Evolutionary conservation across 768 basidiomycete species (phyloP), one percentile per base, ranked within the genome.

Genomic region (Leccinum uliginosum): DNA sequence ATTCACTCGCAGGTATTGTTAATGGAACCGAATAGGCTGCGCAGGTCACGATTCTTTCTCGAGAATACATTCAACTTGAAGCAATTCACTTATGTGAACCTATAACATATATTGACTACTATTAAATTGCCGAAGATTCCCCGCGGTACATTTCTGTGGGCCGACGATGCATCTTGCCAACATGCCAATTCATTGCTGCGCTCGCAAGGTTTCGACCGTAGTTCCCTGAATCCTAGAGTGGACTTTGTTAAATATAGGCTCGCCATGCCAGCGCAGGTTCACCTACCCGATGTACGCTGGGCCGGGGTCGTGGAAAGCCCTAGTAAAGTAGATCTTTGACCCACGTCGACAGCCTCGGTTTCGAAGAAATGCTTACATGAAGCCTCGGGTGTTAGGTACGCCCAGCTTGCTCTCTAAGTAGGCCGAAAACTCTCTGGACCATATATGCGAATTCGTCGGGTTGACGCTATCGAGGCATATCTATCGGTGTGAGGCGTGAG

Each of bases 381-480:
- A 87, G 50, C 83, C 85, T 48, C 85, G 78, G 59, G 82, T 71
- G 1, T 71, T 76, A 0, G 72, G 68, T n/a, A 81, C 67, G 7
- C 78, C 79, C 3, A 89, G 71, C 56, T 83, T 82, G 62, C 76
- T 67, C 59, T 80, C 65, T 64, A 89, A 78, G 67, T 78, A 86
- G 10, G 71, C 63, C 53, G 81, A 82, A 54, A 88, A 76, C 2
- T 66, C 73, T 61, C 79, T 79, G 68, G 83, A 83, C 70, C 84
- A 87, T 44, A 57, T 58, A 55, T 79, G 78, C 55, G 84, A 85
- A 40, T 62, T 70, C 35, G 50, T 66, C 0, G 77, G 73, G 48
- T 72, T 78, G 56, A 84, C 71, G 63, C 84, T 84, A 63, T 77
- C 82, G 67, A 89, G 69, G 65, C 80, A 83, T 43, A 70, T 74